Conservation (phyloP, 805 yeast genomes). For the Wickerhamia fluorescens region DNA sequence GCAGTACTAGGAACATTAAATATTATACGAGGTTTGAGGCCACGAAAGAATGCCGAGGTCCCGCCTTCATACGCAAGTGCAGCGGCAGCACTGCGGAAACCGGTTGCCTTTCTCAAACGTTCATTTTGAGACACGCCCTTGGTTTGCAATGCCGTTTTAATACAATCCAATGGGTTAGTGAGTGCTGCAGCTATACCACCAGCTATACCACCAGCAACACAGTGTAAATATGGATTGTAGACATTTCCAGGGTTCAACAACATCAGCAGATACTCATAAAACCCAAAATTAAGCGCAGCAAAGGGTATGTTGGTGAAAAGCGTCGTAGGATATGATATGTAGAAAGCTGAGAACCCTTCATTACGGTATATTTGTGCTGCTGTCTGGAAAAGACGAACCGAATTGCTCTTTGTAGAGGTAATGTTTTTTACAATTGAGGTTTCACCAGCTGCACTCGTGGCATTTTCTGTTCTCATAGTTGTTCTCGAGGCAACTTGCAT, state of each 20-base stretch:
- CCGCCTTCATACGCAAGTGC: slow-evolving; percentile 61
- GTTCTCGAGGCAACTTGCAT: slow-evolving; percentile 52
- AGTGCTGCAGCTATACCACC: slow-evolving; percentile 94
- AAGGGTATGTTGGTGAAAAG: slow-evolving; percentile 87
- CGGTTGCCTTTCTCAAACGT: slow-evolving; percentile 47
- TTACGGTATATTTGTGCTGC: slow-evolving; percentile 44
- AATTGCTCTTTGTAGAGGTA: slow-evolving; percentile 10
- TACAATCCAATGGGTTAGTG: slow-evolving; percentile 91
- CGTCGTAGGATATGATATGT: slow-evolving; percentile 91
- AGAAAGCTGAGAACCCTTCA: slow-evolving; percentile 78
- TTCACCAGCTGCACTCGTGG: slow-evolving; percentile 3
- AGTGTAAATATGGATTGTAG: slow-evolving; percentile 87
- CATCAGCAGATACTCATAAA: slow-evolving; percentile 79
- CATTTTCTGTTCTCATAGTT: slow-evolving; percentile 1
- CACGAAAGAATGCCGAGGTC: slow-evolving; percentile 65
- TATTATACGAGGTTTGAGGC: slow-evolving; percentile 83
- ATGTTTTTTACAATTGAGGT: neutral
- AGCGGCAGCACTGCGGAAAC: slow-evolving; percentile 63
- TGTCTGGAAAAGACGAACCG: slow-evolving; percentile 24
- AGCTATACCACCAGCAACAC: slow-evolving; percentile 87
- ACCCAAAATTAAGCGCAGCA: slow-evolving; percentile 89
- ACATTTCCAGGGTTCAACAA: slow-evolving; percentile 67
- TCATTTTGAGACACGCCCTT: slow-evolving; percentile 49
- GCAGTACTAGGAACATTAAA: slow-evolving; percentile 96
- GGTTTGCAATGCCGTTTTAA: slow-evolving; percentile 87